phyloP scores from a whole-genome alignment of 495 filamentous ascomycete genomes.

The Neurospora sp. region DNA sequence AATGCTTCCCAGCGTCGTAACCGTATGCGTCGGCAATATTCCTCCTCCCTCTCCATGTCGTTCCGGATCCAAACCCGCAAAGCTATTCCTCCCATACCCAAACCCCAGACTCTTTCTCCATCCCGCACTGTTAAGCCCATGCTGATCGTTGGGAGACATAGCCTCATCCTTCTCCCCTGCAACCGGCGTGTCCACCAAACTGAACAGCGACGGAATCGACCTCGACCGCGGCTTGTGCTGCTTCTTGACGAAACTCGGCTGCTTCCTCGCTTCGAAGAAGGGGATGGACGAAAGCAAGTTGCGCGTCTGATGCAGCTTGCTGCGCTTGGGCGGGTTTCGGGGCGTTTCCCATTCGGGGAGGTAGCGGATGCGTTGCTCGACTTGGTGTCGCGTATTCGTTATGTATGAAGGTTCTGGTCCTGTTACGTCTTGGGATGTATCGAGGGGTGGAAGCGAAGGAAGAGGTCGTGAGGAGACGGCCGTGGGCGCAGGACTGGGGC shows the following conservation, averaged over 20 bases:
- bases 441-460: not conserved
- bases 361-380: slow-evolving; percentile 11
- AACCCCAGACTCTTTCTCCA: not conserved
- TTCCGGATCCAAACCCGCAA: not conserved
- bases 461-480: not conserved
- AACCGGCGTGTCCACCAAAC: not conserved
- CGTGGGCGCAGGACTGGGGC: not conserved
- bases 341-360: slow-evolving; percentile 32
- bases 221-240: not conserved
- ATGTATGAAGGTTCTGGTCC: not conserved
- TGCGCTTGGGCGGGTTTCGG: slow-evolving; percentile 24
- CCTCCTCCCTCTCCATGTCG: not conserved
- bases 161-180: not conserved
- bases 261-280: slow-evolving; percentile 1
- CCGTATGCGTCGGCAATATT: not conserved
- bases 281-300: not conserved
- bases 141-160: not conserved
- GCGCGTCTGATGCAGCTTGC: slow-evolving; percentile 1
- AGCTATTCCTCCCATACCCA: not conserved
- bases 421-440: not conserved
- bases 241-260: not conserved
- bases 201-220: not conserved
- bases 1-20: not conserved
- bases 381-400: not conserved
- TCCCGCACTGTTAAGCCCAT: not conserved